Evolutionary conservation across 176 grass and related monocot genomes (phyloP), one percentile per base, ranked within the genome.

Genomic region (Avena atlantica): DNA sequence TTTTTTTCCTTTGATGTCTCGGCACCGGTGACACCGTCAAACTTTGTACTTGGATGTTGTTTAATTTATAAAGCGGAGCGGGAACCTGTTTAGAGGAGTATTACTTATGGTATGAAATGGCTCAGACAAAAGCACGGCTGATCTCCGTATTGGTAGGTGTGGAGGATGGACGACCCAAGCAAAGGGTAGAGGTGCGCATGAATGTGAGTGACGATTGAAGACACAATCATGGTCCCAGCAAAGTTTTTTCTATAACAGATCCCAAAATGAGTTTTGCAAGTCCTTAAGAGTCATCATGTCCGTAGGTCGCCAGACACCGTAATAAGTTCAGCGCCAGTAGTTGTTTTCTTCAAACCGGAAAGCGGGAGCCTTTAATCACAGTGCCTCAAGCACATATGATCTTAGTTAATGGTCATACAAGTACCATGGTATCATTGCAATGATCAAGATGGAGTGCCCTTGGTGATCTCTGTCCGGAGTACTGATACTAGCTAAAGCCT

Each of bases 141-240:
- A 72, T 83, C 50, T 20, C 50, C 13, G 1, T 69, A 36, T 20
- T 74, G 17, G 21, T 51, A 6, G 73, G 17, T 53, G 70, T 1
- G 14, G 63, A 66, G 56, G 65, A 68, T 19, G 4, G 12, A 31
- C 63, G 49, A n/a, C 11, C 24, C 19, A 70, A 61, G 24, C 37
- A 23, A 78, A 20, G 34, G 21, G 6, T 17, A 78, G 79, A 45
- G 59, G 42, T 24, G 20, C 4, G 16, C 56, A 71, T 78, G 20
- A 36, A 77, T 78, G 47, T 37, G 50, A 52, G 73, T 17, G 48
- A 52, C 4, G 60, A 25, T 40, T 59, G 80, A 60, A 24, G 80
- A 60, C 80, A 69, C 49, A 40, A 78, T 61, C 13, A 84, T 84
- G 87, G 29, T 10, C 24, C 42, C 81, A 44, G 12, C 9, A 71